Base-by-base conservation (phyloP, 768 basidiomycete species). In the Tulasnella sp. region DNA sequence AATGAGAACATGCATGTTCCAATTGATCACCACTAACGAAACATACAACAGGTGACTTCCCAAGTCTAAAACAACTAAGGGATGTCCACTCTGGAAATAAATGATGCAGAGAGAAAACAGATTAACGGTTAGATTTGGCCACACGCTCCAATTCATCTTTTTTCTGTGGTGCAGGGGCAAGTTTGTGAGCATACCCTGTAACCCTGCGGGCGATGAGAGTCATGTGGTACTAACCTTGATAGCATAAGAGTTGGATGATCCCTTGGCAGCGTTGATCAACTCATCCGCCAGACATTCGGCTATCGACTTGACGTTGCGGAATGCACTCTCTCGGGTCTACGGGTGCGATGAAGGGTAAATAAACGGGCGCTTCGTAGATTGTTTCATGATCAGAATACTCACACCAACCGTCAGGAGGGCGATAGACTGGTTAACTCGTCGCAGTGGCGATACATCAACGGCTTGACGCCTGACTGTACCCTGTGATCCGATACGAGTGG, bases 131-230 rank as follows among this genome's bases (percentile, higher is more conserved):
- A 70, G 91, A 95, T 75, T 96, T 98, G 74, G 95, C 95, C 53
- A 99, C 95, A 76, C 93, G 92, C 76, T 99, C 93, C 58, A 99
- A 81, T 70, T 99, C 93, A 70, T 96, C 92, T 75, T 92, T 95
- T 87, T 92, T 92, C 89, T 87, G 64, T 61, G 41, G 54, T 31
- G 42, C 53, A n/a, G n/a, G 24, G 34, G 28, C 15, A 4, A 8
- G 19, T 15, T 27, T 10, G 4, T 28, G n/a, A 48, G 32, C 16
- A 37, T 19, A 31, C 29, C 5, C 33, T 12, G 53, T n/a, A n/a
- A n/a, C n/a, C n/a, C n/a, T 19, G 15, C 5, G 32, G 15, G 46
- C 10, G 13, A 45, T 3, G 9, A 12, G 37, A 16, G 16, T 27
- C 31, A 25, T 37, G 4, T n/a, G 19, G 28, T 28, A 61, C 70